Evolutionary conservation across 768 basidiomycete species (phyloP).

Genomic region (Coprinellus micaceus): DNA sequence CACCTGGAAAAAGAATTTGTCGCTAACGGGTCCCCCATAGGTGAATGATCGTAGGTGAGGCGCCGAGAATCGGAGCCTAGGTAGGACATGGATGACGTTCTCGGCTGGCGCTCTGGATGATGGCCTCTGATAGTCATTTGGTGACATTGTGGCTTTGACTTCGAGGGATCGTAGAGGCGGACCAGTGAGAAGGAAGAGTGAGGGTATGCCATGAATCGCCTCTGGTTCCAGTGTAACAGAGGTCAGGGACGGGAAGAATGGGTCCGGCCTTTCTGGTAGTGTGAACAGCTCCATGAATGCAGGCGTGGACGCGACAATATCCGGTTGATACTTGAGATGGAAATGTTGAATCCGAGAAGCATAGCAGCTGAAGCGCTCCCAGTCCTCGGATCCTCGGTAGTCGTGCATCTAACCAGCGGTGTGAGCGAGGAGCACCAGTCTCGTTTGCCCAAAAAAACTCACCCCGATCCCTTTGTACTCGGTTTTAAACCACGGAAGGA

Average conservation of each 20-base stretch:
- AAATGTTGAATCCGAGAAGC: not conserved
- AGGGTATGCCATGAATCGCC: not conserved
- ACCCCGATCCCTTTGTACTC: not conserved
- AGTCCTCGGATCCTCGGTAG: not conserved
- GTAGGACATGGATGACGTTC: not conserved
- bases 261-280: too few relatives aligned
- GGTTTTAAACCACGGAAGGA: not conserved
- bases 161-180: not conserved
- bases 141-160: not conserved
- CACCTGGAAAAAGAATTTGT: not conserved
- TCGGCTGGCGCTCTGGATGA: not conserved
- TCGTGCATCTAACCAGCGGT: not conserved
- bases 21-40: not conserved
- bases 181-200: not conserved
- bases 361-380: not conserved
- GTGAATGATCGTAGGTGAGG: not conserved
- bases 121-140: not conserved
- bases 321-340: too few relatives aligned
- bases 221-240: not conserved
- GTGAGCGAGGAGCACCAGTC: not conserved
- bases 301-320: too few relatives aligned
- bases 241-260: too few relatives aligned
- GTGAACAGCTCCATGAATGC: too few relatives aligned
- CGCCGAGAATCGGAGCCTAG: not conserved
- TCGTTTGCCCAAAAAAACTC: not conserved